A percentile compares a stretch with the other conserved stretches of the same genome.
These are phyloP conservation scores for Amaranthus hypochondriacus DNA, from an alignment of 148 eudicot species.

Conservation along the genomic window DNA sequence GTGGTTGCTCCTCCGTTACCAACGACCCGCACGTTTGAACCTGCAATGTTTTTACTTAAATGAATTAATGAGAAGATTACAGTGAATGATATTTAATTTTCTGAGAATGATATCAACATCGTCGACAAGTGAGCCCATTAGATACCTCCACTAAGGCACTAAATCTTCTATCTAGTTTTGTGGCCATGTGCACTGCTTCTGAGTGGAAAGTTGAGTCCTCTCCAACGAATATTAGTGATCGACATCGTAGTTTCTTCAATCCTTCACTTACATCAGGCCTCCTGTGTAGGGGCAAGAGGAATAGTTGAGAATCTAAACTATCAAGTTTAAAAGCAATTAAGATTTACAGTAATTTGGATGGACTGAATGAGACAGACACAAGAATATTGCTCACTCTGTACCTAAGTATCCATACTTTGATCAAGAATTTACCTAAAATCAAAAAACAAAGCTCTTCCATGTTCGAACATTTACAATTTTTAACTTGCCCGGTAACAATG, in stretches of 20 bases:
- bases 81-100: neutral
- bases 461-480: no score
- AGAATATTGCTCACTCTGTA: neutral
- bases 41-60: slow-evolving; percentile 30
- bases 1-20: slow-evolving; percentile 96
- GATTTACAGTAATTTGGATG: neutral
- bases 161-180: slow-evolving; percentile 76
- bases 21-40: slow-evolving; percentile 89
- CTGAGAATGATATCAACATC: neutral
- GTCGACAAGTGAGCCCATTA: neutral
- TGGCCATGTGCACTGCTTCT: slow-evolving; percentile 86
- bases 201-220: slow-evolving; percentile 85
- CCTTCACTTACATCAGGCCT: slow-evolving; percentile 75
- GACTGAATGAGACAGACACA: neutral
- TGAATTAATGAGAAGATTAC: neutral
- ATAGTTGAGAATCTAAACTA: slow-evolving; percentile 8
- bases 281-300: slow-evolving; percentile 34
- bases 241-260: slow-evolving; percentile 64
- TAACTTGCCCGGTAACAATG: no score
- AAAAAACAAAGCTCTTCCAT: no score
- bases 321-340: neutral
- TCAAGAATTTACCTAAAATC: no score
- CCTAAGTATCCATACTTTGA: no score
- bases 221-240: slow-evolving; percentile 79
- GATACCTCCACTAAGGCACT: slow-evolving; percentile 92